Conservation (phyloP, 1,284 basidiomycete species). For the Cryptococcus sp. region DNA sequence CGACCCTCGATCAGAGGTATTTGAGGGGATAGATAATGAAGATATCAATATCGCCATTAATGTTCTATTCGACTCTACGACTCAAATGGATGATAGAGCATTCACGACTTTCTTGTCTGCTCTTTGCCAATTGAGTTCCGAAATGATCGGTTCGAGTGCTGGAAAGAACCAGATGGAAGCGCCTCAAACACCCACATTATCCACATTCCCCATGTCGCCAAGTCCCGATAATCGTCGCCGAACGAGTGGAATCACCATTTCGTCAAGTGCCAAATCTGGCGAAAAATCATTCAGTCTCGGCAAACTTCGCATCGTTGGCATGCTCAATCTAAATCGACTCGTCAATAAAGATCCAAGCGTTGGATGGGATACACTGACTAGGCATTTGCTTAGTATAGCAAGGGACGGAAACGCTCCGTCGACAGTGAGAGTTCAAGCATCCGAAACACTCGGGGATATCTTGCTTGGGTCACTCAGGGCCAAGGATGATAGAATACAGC, state of each 20-base stretch:
- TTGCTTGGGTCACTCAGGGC: constrained; percentile 61
- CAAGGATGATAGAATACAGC: constrained; percentile 59
- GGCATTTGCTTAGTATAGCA: constrained; percentile 67
- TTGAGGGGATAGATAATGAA: constrained; percentile 68
- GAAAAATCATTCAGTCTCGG: constrained; percentile 69
- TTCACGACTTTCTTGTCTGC: constrained; percentile 78
- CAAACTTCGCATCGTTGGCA: constrained; percentile 72
- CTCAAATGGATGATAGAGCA: constrained; percentile 73
- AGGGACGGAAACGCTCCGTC: constrained; percentile 64
- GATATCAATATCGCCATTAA: constrained; percentile 68
- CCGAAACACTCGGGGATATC: constrained; percentile 76
- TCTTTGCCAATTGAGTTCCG: constrained; percentile 75
- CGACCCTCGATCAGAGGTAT: constrained; percentile 19
- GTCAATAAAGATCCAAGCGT: constrained; percentile 70
- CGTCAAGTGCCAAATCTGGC: constrained; percentile 62
- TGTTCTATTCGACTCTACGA: constrained; percentile 74
- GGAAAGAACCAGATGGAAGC: constrained; percentile 30
- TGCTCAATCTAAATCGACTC: constrained; percentile 78
- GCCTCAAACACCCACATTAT: constrained; percentile 4
- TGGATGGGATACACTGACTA: constrained; percentile 79
- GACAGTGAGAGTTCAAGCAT: constrained; percentile 80
- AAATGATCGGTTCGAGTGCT: constrained; percentile 67
- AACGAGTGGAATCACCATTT: constrained; percentile 77
- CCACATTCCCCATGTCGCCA: constrained; percentile 22
- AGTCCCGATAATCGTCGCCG: constrained; percentile 56